Evolutionary conservation across 1,284 basidiomycete genomes (phyloP).

Genomic region (Schizophyllum amplum): DNA sequence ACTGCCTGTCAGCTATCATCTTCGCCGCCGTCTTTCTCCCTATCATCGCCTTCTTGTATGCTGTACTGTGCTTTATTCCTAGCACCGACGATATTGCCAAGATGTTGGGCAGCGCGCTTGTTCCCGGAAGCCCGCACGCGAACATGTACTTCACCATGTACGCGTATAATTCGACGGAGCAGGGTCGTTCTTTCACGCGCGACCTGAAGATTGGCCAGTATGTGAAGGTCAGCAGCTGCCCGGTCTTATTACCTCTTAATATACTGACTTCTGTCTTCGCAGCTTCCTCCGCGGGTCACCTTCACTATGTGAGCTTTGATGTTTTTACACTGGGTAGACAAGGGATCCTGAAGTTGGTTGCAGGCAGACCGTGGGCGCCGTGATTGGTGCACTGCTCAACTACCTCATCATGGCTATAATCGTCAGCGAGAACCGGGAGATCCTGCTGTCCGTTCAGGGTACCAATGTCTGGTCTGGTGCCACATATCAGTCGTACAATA

Average conservation of each 20-base stretch:
- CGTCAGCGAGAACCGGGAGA: slow-evolving; percentile 31
- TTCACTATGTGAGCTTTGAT: slow-evolving; percentile 36
- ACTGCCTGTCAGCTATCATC: neutral
- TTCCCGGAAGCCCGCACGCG: slow-evolving; percentile 29
- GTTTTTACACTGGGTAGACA: no score
- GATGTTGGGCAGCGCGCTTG: slow-evolving; percentile 32
- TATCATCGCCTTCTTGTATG: slow-evolving; percentile 48
- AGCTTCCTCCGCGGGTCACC: slow-evolving; percentile 54
- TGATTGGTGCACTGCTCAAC: slow-evolving; percentile 14
- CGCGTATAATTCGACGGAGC: slow-evolving; percentile 19
- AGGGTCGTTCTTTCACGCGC: slow-evolving; percentile 21
- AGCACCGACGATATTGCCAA: slow-evolving; percentile 25
- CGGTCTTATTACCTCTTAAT: neutral
- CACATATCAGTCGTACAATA: slow-evolving; percentile 8
- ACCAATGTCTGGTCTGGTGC: slow-evolving; percentile 35
- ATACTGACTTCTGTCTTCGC: neutral
- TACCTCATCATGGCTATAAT: slow-evolving; percentile 37
- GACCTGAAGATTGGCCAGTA: slow-evolving; percentile 20
- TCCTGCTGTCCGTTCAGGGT: slow-evolving; percentile 33
- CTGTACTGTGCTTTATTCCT: slow-evolving; percentile 32
- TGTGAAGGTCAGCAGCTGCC: neutral
- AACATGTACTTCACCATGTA: slow-evolving; percentile 12
- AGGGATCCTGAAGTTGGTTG: no score
- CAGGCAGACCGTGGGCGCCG: neutral
- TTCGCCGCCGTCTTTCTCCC: slow-evolving; percentile 44